These are phyloP conservation scores for Epichloe hybrida DNA, from an alignment of 2,329 filamentous ascomycete genomes.

Conservation along the genomic window DNA sequence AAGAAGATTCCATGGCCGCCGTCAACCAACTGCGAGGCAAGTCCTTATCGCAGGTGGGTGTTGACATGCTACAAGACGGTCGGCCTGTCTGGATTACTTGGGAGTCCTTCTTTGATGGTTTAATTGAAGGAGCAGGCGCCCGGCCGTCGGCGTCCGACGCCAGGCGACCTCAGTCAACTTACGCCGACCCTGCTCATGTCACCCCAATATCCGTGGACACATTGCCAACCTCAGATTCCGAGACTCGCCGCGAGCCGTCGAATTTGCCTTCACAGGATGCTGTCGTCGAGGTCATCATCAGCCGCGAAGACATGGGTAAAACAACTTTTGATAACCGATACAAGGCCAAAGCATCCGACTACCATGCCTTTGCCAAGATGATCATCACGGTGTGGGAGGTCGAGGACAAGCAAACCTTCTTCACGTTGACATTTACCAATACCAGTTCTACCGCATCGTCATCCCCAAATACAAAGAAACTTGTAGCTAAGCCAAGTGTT, in stretches of 20 bases:
- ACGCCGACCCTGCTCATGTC: constrained; percentile 18
- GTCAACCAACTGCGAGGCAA: constrained; percentile 51
- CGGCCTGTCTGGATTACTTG: constrained; percentile 44
- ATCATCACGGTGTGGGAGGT: constrained; percentile 62
- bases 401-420: constrained; percentile 55
- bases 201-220: constrained; percentile 21
- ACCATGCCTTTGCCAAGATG: constrained; percentile 52
- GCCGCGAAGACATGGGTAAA: constrained; percentile 31
- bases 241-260: constrained; percentile 17
- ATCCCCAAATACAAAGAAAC: constrained; percentile 21
- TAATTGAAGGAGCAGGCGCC: constrained; percentile 30
- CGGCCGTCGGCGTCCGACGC: constrained; percentile 13
- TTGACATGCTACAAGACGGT: constrained; percentile 61
- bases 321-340: constrained; percentile 21
- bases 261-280: constrained; percentile 39
- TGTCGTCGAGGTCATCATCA: constrained; percentile 54
- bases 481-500: constrained; percentile 24
- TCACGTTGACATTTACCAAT: constrained; percentile 62
- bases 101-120: constrained; percentile 43
- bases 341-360: constrained; percentile 23
- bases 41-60: constrained; percentile 53
- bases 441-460: constrained; percentile 28
- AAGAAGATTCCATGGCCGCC: constrained; percentile 29
- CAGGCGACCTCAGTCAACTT: constrained; percentile 8
- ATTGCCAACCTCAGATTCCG: constrained; percentile 12